These are phyloP conservation scores for Exophiala lecanii-corni DNA, from an alignment of 2,329 filamentous ascomycete genomes.

Conservation along the genomic window DNA sequence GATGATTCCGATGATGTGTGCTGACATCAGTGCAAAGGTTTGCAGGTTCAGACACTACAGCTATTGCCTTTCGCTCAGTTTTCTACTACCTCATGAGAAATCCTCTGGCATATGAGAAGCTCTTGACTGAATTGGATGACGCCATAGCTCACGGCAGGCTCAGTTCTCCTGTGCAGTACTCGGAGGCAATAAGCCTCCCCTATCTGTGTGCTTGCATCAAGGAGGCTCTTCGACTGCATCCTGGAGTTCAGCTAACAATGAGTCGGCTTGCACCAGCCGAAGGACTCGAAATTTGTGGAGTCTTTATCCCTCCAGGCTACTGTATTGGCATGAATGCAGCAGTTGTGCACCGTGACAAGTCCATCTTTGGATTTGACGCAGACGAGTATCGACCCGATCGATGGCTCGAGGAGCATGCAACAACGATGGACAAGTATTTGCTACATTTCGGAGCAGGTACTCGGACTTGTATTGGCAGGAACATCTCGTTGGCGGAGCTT, in stretches of 20 bases:
- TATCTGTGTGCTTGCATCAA: constrained; percentile 23
- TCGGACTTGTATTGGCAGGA: constrained; percentile 22
- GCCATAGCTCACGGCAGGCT: constrained; percentile 11
- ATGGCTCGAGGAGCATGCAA: constrained; percentile 24
- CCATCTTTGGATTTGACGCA: constrained; percentile 26
- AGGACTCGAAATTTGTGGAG: constrained; percentile 16
- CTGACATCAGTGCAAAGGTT: no score
- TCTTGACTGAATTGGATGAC: constrained; percentile 13
- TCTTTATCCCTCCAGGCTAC: constrained; percentile 16
- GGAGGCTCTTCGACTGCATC: constrained; percentile 21
- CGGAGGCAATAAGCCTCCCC: constrained; percentile 18
- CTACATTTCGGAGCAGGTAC: constrained; percentile 21
- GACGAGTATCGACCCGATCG: constrained; percentile 23
- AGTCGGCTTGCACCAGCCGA: constrained; percentile 22
- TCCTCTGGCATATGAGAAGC: constrained; percentile 11
- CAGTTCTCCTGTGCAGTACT: constrained; percentile 15
- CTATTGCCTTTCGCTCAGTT: constrained; percentile 14
- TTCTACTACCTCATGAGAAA: constrained; percentile 46
- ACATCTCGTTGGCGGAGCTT: constrained; percentile 7
- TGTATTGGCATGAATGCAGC: constrained; percentile 22
- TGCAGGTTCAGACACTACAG: constrained; percentile 20
- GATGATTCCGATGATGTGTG: no score
- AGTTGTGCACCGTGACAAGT: constrained; percentile 22
- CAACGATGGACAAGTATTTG: constrained; percentile 21
- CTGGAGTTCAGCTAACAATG: constrained; percentile 26